Percentiles rank a stretch among this genome's conserved stretches.
Evolutionary conservation across 768 basidiomycete genomes (phyloP).

Genomic region (Rhodotorula toruloides): DNA sequence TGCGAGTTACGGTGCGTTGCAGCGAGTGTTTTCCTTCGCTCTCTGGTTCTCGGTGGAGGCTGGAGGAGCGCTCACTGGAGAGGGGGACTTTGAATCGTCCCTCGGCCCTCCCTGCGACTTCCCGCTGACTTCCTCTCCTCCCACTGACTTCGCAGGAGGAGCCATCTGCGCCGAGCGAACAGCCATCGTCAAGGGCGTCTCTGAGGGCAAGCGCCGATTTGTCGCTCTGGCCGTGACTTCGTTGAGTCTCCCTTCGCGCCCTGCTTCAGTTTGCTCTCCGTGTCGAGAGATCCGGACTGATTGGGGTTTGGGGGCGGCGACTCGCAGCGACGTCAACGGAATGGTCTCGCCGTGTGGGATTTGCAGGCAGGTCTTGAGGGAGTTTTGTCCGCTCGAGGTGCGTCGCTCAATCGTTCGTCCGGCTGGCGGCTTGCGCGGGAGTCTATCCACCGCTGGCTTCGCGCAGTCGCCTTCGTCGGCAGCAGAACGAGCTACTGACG

Average conservation of each 20-base stretch:
- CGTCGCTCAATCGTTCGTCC: too few species aligned
- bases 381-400: conserved; percentile 65
- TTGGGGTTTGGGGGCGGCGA: too few species aligned
- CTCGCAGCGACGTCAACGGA: conserved; percentile 60
- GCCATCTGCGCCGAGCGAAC: conserved; percentile 93
- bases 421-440: too few species aligned
- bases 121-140: too few species aligned
- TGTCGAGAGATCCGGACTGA: not conserved
- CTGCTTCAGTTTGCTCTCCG: not conserved
- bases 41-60: not conserved
- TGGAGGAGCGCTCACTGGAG: not conserved
- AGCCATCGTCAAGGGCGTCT: conserved; percentile 87
- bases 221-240: conserved; percentile 71
- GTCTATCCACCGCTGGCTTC: too few species aligned
- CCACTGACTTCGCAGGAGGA: conserved; percentile 55
- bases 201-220: conserved; percentile 69
- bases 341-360: conserved; percentile 83
- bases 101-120: not conserved
- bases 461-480: too few species aligned
- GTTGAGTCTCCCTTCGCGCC: conserved; percentile 51
- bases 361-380: conserved; percentile 72
- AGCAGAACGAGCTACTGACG: too few species aligned
- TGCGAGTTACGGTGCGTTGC: conserved; percentile 68
- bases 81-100: too few species aligned
- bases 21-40: not conserved